Base-by-base conservation (phyloP, 2,329 filamentous ascomycete species). In the Penicillium occitanis region DNA sequence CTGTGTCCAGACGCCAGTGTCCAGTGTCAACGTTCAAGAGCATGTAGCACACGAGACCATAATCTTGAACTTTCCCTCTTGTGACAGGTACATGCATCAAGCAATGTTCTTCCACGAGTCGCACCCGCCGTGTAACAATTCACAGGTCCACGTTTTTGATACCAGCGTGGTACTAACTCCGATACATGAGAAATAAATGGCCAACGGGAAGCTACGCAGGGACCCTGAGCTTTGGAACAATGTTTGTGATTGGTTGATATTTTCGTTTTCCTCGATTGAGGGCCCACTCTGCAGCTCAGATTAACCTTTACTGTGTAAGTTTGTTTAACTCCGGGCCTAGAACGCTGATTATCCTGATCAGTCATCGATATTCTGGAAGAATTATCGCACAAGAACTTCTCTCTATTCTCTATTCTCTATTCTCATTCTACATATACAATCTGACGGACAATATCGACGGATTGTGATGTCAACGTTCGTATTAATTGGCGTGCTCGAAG, bases 131-230 rank as follows among this genome's bases (percentile, higher is more conserved):
- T 63, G 50, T 63, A 44, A 53, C 48, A 33, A 63, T 35, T 30
- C 35, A 51, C 37, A 37, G n/a, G 51, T 58, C 57, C 57, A 60
- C 57, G 57, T 60, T 57, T 57, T 19, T 22, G n/a, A 37, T 57
- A 40, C 53, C 33, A 3, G 11, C 51, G 13, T 37, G 33, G 33
- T 57, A 57, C 14, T 11, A 57, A 57, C 53, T 37, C 53, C 53
- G 53, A 57, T 57, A 57, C n/a, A n/a, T 25, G 30, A 19, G 30
- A 35, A 35, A 19, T 19, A 35, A 33, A 55, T 57, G 53, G 11
- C 53, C 33, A 57, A 57, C n/a, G 33, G 33, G 33, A 40, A 37
- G 53, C 53, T 11, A 57, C n/a, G 11, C 53, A 17, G 33, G 5
- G 33, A 57, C 53, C 53, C 33, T 40, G 53, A 17, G n/a, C 6